Evolutionary conservation across 2,329 filamentous ascomycete genomes (phyloP), one percentile per base, ranked within the genome.

Genomic region (Botrytis byssoidea): DNA sequence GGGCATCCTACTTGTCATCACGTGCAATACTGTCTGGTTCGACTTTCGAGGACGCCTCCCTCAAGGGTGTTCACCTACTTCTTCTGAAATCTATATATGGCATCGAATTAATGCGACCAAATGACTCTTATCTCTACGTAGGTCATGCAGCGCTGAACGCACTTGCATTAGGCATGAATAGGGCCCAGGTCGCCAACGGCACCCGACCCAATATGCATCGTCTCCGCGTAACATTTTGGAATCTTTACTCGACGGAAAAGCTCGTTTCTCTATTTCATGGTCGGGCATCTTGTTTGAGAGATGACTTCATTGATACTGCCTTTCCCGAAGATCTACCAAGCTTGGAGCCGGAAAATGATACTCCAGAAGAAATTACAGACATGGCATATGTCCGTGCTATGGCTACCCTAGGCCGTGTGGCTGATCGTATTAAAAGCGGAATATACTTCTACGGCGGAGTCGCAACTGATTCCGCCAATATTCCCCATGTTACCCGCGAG

Each of bases 311-410:
- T 44, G 61, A 65, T 9, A 65, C 61, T n/a, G 25, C 61, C 40
- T 65, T 65, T 18, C 37, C 61, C 37, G 61, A 65, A 44, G 61
- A 65, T 29, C 9, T 20, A 32, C n/a, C 61, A 44, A n/a, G 25
- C 18, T 32, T 37, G 18, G 40, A 65, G 35, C 44, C 4, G 35
- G 61, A n/a, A 14, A 44, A 44, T 44, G 37, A 10, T 42, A 32
- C 32, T 9, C 40, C 25, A 29, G 61, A 44, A 44, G 61, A 65
- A 44, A 55, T 44, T 25, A 29, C 35, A 40, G 40, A 65, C 14
- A 44, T 65, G 61, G 61, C 61, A n/a, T 65, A 65, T n/a, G 37
- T 65, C n/a, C 61, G 61, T 44, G 37, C 61, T 29, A 44, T 65
- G 61, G 61, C 61, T 0, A 65, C 10, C 1, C 61, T 44, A 40